A percentile compares a stretch with the other conserved stretches of the same genome.
Evolutionary conservation across 129 eudicot genomes (phyloP).

Genomic region (Artemisia argyi): DNA sequence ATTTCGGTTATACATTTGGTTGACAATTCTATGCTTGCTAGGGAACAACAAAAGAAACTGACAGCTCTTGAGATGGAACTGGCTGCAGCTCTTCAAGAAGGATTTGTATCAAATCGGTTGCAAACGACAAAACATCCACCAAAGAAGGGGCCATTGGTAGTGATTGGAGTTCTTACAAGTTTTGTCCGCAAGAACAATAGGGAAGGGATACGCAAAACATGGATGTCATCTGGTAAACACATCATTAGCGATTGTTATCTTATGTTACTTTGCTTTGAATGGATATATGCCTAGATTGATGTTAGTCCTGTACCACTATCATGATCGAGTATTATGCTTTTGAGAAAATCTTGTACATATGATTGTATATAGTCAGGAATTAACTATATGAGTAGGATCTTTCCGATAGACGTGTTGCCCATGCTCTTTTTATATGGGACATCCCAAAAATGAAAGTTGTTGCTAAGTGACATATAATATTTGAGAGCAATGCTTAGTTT

Average conservation of each 20-base stretch:
- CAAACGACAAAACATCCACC: background rate
- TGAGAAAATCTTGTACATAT: background rate
- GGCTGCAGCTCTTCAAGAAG: slow-evolving; percentile 79
- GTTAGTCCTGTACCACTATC: too few relatives aligned
- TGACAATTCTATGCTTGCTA: slow-evolving; percentile 43
- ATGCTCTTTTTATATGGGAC: background rate
- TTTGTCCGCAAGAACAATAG: too few relatives aligned
- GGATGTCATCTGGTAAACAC: too few relatives aligned
- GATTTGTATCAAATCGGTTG: slow-evolving; percentile 64
- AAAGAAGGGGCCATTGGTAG: too few relatives aligned
- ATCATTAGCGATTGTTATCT: too few relatives aligned
- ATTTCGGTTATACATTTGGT: slow-evolving; percentile 6
- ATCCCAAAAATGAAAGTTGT: background rate
- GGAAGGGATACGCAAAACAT: too few relatives aligned
- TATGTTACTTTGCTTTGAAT: too few relatives aligned
- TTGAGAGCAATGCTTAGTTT: slow-evolving; percentile 16
- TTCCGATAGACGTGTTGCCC: background rate
- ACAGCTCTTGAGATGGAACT: slow-evolving; percentile 86
- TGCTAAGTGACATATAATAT: background rate
- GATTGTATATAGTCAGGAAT: slow-evolving; percentile 2
- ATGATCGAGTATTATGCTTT: background rate
- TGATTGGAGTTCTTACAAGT: too few relatives aligned
- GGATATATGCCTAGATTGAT: too few relatives aligned
- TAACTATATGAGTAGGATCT: slow-evolving; percentile 2
- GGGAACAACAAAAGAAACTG: slow-evolving; percentile 92